phyloP scores from a whole-genome alignment of 2,329 filamentous ascomycete genomes.

The Fusarium keratoplasticum region DNA sequence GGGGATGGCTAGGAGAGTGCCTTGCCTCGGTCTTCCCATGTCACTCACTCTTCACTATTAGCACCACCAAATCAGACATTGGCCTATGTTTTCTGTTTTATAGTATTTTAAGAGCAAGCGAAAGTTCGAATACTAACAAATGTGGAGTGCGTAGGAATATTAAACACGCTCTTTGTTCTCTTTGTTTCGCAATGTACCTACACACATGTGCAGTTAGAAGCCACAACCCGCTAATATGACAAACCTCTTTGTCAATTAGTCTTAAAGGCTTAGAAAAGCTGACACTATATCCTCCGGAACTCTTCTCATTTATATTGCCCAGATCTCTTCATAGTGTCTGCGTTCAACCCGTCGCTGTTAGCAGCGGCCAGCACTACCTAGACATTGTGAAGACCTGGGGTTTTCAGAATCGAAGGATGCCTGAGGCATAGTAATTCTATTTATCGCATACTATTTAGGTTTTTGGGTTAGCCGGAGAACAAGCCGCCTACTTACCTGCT shows the following conservation, averaged over 20 bases:
- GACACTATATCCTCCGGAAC: not conserved
- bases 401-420: not conserved
- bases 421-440: not conserved
- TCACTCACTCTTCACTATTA: not conserved
- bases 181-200: not conserved
- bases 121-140: not conserved
- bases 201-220: not conserved
- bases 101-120: not conserved
- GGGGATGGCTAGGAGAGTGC: not conserved
- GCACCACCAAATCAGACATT: not conserved
- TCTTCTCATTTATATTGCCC: not conserved
- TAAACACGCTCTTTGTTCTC: not conserved
- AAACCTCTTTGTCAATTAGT: not conserved
- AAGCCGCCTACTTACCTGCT: not conserved
- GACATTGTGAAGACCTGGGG: not conserved
- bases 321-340: not conserved
- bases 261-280: not conserved
- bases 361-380: not conserved
- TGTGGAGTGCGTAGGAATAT: not conserved
- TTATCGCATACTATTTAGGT: fast-evolving
- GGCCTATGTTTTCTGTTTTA: not conserved
- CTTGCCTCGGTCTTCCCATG: not conserved
- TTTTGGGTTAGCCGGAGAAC: not conserved
- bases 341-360: not conserved
- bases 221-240: not conserved